Evolutionary conservation across 768 basidiomycete genomes (phyloP).

Genomic region (Boletus bicolor): DNA sequence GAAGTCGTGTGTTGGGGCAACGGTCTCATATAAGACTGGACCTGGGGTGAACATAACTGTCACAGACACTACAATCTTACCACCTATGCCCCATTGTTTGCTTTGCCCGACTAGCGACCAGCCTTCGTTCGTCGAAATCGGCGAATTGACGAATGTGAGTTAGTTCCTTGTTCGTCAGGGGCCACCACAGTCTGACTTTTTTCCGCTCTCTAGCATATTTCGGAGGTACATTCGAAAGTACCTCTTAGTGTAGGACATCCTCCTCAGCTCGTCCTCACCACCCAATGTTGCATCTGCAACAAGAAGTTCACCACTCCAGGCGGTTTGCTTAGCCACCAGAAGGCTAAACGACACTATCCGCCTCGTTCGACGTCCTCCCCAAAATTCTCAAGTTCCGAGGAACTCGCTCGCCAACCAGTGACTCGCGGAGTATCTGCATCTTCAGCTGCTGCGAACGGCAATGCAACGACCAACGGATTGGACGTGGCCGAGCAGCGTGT

Average conservation of each 20-base stretch:
- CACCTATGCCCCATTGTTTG: conserved; percentile 24
- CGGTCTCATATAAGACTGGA: conserved; percentile 29
- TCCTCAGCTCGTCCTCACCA: conserved; percentile 6
- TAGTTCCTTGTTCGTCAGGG: background rate
- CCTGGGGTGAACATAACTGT: conserved; percentile 10
- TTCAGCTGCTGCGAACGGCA: background rate
- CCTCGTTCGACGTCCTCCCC: conserved; percentile 5
- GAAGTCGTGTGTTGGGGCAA: conserved; percentile 32
- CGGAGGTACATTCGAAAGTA: conserved; percentile 11
- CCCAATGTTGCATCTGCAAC: conserved; percentile 25
- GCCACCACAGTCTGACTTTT: conserved; percentile 4
- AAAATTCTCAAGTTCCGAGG: background rate
- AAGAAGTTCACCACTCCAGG: conserved; percentile 22
- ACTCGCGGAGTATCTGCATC: conserved; percentile 2
- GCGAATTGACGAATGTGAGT: conserved; percentile 19
- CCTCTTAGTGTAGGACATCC: background rate
- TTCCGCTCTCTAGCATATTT: conserved; percentile 22
- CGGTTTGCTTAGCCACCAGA: conserved; percentile 21
- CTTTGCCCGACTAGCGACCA: conserved; percentile 23
- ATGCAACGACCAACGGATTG: background rate
- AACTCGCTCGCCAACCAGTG: conserved; percentile 1
- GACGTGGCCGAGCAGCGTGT: conserved; percentile 2
- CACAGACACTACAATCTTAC: conserved; percentile 16
- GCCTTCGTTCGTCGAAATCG: conserved; percentile 21
- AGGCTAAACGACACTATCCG: conserved; percentile 22